phyloP scores from a whole-genome alignment of 1,284 basidiomycete species.

The Exobasidium rhododendri region DNA sequence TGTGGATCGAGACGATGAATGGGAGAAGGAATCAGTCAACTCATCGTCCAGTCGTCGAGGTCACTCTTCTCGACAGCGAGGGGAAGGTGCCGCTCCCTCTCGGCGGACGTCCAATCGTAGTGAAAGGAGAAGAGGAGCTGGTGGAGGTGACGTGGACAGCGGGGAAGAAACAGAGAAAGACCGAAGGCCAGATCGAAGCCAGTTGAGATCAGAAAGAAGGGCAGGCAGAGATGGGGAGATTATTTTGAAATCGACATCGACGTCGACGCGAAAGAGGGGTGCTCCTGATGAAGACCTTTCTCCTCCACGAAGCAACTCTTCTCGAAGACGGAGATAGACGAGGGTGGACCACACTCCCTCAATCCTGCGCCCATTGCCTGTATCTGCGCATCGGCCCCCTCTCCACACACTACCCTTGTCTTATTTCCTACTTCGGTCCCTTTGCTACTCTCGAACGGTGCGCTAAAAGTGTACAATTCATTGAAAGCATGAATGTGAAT shows the following conservation, averaged over 20 bases:
- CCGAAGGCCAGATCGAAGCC: constrained; percentile 3
- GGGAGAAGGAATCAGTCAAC: neutral
- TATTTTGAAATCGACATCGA: neutral
- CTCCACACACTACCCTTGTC: no score
- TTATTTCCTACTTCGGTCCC: no score
- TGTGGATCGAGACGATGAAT: neutral
- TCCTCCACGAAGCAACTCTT: neutral
- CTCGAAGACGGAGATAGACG: constrained; percentile 5
- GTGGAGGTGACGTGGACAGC: constrained; percentile 7
- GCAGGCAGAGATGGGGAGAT: constrained; percentile 8
- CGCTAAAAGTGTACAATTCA: neutral
- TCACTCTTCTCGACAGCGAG: neutral
- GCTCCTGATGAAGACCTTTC: constrained; percentile 4
- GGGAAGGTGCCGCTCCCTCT: neutral
- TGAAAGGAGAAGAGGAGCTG: constrained; percentile 7
- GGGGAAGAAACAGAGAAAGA: constrained; percentile 3
- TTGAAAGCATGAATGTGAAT: neutral
- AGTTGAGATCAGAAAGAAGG: constrained; percentile 5
- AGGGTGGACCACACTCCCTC: neutral
- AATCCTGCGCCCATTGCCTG: neutral
- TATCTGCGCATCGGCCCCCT: no score
- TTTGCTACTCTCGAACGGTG: neutral
- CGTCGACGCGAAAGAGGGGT: neutral
- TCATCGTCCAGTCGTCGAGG: neutral
- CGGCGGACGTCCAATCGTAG: neutral